These are phyloP conservation scores for Yamadazyma sp. DNA, from an alignment of 1,139 yeast genomes.

Conservation along the genomic window DNA sequence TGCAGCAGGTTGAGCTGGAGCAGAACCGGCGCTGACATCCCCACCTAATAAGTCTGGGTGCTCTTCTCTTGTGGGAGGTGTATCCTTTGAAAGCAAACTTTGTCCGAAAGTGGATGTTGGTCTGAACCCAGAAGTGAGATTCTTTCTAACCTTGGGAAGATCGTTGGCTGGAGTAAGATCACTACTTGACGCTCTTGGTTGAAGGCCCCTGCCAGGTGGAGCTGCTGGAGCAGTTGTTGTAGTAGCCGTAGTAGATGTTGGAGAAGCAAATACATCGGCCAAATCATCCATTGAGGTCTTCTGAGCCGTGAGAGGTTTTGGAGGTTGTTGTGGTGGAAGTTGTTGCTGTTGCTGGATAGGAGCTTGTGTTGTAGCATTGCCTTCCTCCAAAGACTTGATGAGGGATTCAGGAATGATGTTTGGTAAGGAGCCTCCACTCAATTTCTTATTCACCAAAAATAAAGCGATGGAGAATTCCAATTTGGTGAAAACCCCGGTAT, in stretches of 20 bases:
- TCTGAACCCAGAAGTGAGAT: conserved; percentile 38
- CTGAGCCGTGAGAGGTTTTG: conserved; percentile 17
- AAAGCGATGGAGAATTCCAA: conserved; percentile 91
- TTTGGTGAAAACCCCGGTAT: conserved; percentile 78
- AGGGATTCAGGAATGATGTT: conserved; percentile 59
- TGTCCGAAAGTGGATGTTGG: conserved; percentile 78
- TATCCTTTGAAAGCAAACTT: conserved; percentile 40
- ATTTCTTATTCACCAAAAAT: conserved; percentile 82
- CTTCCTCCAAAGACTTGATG: conserved; percentile 28
- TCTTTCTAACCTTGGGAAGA: conserved; percentile 39
- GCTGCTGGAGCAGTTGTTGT: conserved; percentile 7
- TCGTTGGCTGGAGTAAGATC: conserved; percentile 37
- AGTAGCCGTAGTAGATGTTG: conserved; percentile 18
- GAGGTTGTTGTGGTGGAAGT: conserved; percentile 11
- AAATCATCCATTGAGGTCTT: conserved; percentile 67
- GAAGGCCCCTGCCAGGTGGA: conserved; percentile 13
- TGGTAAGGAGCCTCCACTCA: conserved; percentile 78
- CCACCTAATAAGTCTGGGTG: conserved; percentile 30
- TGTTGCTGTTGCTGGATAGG: conserved; percentile 21
- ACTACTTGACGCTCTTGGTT: conserved; percentile 32
- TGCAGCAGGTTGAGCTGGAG: conserved; percentile 6
- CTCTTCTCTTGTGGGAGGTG: conserved; percentile 20
- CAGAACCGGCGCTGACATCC: conserved; percentile 17
- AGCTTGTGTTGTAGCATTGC: conserved; percentile 20
- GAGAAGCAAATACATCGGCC: conserved; percentile 55